Conservation (phyloP, 345 rosid species). For the Linum usitatissimum region DNA sequence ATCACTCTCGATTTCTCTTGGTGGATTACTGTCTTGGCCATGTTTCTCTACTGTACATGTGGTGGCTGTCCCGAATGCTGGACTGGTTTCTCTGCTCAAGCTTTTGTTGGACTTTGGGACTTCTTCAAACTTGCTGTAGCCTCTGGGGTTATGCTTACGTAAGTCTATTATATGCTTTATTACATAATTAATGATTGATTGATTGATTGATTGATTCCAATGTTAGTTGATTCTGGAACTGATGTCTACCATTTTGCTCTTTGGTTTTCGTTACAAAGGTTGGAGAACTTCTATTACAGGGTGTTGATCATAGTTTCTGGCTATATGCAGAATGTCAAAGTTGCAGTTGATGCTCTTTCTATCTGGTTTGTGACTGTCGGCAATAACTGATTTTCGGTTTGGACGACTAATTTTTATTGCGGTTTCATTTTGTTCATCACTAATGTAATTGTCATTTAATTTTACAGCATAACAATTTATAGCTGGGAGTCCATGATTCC, state of each 20-base stretch:
- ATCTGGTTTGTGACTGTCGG: conserved; percentile 28
- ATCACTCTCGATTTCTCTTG: conserved; percentile 45
- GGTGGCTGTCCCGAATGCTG: conserved; percentile 49
- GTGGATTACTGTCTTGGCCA: conserved; percentile 45
- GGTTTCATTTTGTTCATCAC: not conserved
- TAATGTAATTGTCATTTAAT: not conserved
- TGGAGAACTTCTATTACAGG: conserved; percentile 48
- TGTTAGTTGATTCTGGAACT: too few species aligned
- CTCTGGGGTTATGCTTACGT: conserved; percentile 49
- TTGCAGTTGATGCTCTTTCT: conserved; percentile 46
- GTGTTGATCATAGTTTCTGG: conserved; percentile 40
- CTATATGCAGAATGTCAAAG: conserved; percentile 29
- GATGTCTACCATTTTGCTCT: too few species aligned
- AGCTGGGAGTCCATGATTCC: conserved; percentile 57
- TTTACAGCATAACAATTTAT: conserved; percentile 32
- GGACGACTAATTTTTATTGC: not conserved
- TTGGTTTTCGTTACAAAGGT: conserved; percentile 20
- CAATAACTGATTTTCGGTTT: not conserved
- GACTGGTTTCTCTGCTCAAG: conserved; percentile 44
- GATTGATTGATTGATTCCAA: not conserved
- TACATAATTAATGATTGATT: not conserved
- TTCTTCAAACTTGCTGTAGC: conserved; percentile 45
- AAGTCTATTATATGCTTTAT: conserved; percentile 4
- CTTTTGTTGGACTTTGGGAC: conserved; percentile 40
- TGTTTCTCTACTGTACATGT: conserved; percentile 27